Evolutionary conservation across 1,139 yeast species (phyloP).

Genomic region (Yamadazyma sp.): DNA sequence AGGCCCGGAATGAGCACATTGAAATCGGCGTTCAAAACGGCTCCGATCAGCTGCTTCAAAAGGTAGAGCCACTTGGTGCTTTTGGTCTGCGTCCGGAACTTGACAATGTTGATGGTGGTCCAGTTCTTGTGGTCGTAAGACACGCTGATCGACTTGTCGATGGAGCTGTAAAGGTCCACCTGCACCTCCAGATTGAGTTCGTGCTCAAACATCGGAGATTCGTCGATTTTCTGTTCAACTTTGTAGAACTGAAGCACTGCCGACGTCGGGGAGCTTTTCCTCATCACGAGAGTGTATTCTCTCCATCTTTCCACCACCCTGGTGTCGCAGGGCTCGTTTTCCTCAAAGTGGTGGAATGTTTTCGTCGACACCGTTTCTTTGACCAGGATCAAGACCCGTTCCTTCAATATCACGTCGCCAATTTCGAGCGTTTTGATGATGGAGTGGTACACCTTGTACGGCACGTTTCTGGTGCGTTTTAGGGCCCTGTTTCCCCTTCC

Average conservation of each 20-base stretch:
- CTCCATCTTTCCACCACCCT: constrained; percentile 71
- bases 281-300: constrained; percentile 66
- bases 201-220: constrained; percentile 24
- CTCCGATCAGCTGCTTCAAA: constrained; percentile 44
- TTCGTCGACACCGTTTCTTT: constrained; percentile 19
- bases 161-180: constrained; percentile 58
- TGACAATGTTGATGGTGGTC: constrained; percentile 49
- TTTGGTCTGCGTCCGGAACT: constrained; percentile 50
- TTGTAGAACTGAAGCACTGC: constrained; percentile 63
- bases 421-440: constrained; percentile 30
- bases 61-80: constrained; percentile 66
- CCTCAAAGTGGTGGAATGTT: constrained; percentile 23
- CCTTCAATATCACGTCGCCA: constrained; percentile 67
- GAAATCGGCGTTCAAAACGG: constrained; percentile 18
- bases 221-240: constrained; percentile 34
- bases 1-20: constrained; percentile 16
- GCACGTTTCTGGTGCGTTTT: constrained; percentile 18
- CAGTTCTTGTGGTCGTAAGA: constrained; percentile 33
- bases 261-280: constrained; percentile 58
- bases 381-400: constrained; percentile 60
- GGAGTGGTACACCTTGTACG: constrained; percentile 20
- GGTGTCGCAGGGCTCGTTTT: constrained; percentile 51
- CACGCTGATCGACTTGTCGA: constrained; percentile 69
- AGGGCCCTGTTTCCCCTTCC: constrained; percentile 17
- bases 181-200: constrained; percentile 20